phyloP scores from a whole-genome alignment of 192 early-diverging fungal genomes.

The Pilobolus umbonatus region DNA sequence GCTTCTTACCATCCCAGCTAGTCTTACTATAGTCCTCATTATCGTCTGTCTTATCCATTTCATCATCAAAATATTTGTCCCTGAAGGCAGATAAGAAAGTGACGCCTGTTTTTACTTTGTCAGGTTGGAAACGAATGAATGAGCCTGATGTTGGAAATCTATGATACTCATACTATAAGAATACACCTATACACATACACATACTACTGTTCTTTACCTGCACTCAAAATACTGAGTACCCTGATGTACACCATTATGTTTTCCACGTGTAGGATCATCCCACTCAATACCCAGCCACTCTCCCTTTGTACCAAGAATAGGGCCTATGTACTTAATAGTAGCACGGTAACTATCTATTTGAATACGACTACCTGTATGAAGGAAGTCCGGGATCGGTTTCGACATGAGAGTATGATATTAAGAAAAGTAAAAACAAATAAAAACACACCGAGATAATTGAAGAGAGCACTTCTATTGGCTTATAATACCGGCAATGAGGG shows the following conservation, averaged over 20 bases:
- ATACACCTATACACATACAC: not conserved
- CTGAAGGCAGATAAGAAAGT: constrained; percentile 39
- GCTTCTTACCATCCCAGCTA: constrained; percentile 40
- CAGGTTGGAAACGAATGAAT: constrained; percentile 44
- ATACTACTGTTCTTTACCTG: constrained; percentile 23
- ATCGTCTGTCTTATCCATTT: constrained; percentile 6
- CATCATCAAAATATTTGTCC: constrained; percentile 36
- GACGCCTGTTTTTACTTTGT: constrained; percentile 39
- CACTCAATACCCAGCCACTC: constrained; percentile 63
- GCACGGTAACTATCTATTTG: constrained; percentile 37
- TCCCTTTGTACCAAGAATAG: constrained; percentile 37
- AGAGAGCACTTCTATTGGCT: too few relatives aligned
- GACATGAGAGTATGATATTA: not conserved
- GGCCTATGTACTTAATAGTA: constrained; percentile 48
- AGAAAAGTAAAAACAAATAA: too few relatives aligned
- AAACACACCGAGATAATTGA: too few relatives aligned
- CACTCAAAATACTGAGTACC: constrained; percentile 50
- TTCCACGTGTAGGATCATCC: constrained; percentile 54
- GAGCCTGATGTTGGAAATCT: constrained; percentile 46
- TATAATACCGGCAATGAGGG: too few relatives aligned
- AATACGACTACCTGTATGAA: constrained; percentile 36
- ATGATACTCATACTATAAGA: not conserved
- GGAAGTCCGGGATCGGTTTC: not conserved
- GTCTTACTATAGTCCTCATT: constrained; percentile 13
- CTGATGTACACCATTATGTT: constrained; percentile 54